Base-by-base conservation (phyloP, 2,329 filamentous ascomycete species). In the Claviceps maximensis region DNA sequence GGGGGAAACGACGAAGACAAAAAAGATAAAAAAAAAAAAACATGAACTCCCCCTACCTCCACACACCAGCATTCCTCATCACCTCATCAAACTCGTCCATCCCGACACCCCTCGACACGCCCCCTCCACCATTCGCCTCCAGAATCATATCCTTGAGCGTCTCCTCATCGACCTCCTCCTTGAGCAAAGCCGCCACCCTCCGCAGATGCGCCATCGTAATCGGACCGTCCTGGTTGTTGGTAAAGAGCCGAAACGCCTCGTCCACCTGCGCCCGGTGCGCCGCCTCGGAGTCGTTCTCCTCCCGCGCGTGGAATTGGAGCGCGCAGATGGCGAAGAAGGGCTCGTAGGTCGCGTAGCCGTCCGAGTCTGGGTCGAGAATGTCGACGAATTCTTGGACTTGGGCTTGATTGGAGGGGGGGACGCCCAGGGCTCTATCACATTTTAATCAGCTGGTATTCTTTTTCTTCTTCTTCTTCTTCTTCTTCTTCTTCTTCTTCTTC, bases 121-220 rank as follows among this genome's bases (percentile, higher is more conserved):
- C 84, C 4, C 77, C 81, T 1, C 87, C 89, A 2, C 87, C 87
- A 67, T 94, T 96, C 49, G 91, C 93, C 74, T 97, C 91, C 49
- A 89, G 73, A 54, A 98, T 85, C 93, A 98, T 98, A 72, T 96
- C 89, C 71, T 80, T 82, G 63, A 98, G 71, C 63, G 95, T 70
- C 49, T 88, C 84, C 62, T 97, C 93, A 55, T 81, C 80, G 25
- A 95, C 83, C 56, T 84, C 88, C 69, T 95, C 89, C 69, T 89
- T 87, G 61, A 98, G 71, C 61, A 88, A 80, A 59, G 80, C 82
- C 44, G 90, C 89, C 52, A 96, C 84, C 62, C 85, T 77, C 63
- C 81, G 80, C 64, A 98, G 70, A 69, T 95, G 86, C 17, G 77
- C 78, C 29, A 97, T 63, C 2, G 86, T 93, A 59, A 98, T 95